Percentiles rank a stretch among this genome's conserved stretches.
Conservation (phyloP, 2,329 filamentous ascomycete species). For the Claviceps quebecensis region DNA sequence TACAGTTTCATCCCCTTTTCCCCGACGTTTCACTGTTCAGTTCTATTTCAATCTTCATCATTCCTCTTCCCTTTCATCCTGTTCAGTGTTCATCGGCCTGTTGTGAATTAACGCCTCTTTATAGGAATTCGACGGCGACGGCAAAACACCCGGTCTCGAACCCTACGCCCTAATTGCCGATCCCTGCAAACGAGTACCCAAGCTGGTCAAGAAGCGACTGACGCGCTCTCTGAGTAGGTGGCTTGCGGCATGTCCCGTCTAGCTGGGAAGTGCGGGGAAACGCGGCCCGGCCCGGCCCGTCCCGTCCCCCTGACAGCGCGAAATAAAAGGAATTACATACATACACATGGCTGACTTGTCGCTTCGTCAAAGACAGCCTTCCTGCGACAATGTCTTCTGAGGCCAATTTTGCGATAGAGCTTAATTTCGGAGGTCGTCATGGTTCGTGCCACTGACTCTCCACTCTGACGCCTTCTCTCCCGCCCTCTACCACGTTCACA, state of each 20-base stretch:
- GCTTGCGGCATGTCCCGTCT: too few species aligned
- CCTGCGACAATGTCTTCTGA: slow-evolving; percentile 6
- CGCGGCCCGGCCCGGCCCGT: too few species aligned
- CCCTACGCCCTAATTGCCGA: slow-evolving; percentile 6
- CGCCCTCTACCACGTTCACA: neutral
- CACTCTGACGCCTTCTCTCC: neutral
- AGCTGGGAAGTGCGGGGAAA: too few species aligned
- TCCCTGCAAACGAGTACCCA: slow-evolving; percentile 4
- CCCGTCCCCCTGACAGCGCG: neutral
- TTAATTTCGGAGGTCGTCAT: slow-evolving; percentile 1
- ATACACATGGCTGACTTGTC: neutral
- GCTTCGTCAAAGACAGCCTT: neutral
- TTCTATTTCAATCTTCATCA: neutral
- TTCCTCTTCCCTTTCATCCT: neutral
- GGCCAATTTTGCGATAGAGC: slow-evolving; percentile 5
- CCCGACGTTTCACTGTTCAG: too few species aligned
- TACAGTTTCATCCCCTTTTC: neutral
- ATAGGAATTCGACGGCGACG: slow-evolving; percentile 7
- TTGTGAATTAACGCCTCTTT: neutral
- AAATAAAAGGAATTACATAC: neutral
- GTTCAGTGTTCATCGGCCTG: neutral
- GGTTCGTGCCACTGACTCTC: neutral
- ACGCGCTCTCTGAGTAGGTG: slow-evolving; percentile 5
- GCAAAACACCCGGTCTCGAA: slow-evolving; percentile 6
- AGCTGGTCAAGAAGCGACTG: slow-evolving; percentile 6